phyloP scores from a whole-genome alignment of 345 rosid species.

The Euphorbia peplus region DNA sequence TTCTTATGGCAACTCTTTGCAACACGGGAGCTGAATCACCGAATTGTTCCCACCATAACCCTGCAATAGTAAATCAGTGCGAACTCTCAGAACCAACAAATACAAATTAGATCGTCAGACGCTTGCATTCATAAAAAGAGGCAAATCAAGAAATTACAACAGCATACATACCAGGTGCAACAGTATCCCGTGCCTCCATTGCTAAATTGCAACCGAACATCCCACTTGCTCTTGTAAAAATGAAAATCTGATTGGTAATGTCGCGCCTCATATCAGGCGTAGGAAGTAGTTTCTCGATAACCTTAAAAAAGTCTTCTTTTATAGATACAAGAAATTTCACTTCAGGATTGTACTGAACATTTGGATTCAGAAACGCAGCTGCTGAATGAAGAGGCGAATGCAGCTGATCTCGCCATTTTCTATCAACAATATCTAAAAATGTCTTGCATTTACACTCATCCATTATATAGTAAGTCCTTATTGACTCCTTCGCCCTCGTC shows the following conservation, averaged over 20 bases:
- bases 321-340: slow-evolving; percentile 61
- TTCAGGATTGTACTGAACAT: slow-evolving; percentile 80
- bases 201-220: slow-evolving; percentile 83
- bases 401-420: slow-evolving; percentile 77
- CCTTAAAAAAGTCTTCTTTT: slow-evolving; percentile 80
- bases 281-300: slow-evolving; percentile 79
- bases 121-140: background rate
- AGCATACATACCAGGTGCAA: slow-evolving; percentile 59
- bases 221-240: slow-evolving; percentile 69
- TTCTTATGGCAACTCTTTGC: slow-evolving; percentile 80
- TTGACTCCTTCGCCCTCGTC: slow-evolving; percentile 80
- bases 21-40: slow-evolving; percentile 84
- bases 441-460: slow-evolving; percentile 80
- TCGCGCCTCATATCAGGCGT: slow-evolving; percentile 85
- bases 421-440: slow-evolving; percentile 68
- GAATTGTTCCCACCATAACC: slow-evolving; percentile 96
- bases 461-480: slow-evolving; percentile 84
- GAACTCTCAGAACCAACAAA: slow-evolving; percentile 8
- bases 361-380: slow-evolving; percentile 80
- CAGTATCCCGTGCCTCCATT: slow-evolving; percentile 72
- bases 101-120: background rate
- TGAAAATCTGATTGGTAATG: slow-evolving; percentile 68
- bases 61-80: slow-evolving; percentile 28
- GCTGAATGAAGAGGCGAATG: slow-evolving; percentile 85
- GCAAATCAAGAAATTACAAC: background rate